Conservation (phyloP, 306 rosid species). For the Amphicarpaea edgeworthii region DNA sequence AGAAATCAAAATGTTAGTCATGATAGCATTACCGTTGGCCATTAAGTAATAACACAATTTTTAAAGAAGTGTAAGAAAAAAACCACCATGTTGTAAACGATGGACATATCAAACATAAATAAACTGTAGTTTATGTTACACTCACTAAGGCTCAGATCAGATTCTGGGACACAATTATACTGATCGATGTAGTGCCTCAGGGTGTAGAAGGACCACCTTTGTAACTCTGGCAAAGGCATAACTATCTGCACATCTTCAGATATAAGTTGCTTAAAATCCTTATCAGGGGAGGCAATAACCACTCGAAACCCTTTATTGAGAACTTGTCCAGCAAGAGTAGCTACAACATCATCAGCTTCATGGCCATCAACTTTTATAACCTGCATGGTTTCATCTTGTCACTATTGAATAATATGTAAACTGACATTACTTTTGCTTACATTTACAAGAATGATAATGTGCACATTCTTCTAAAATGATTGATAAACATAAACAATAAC, state of each 20-base stretch:
- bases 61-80: not conserved
- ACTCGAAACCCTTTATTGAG: slow-evolving; percentile 63
- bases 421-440: slow-evolving; percentile 4
- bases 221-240: slow-evolving; percentile 82
- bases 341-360: slow-evolving; percentile 97
- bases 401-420: slow-evolving; percentile 24
- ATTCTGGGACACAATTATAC: slow-evolving; percentile 82
- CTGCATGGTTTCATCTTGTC: slow-evolving; percentile 52
- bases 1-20: slow-evolving; percentile 37
- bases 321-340: slow-evolving; percentile 82
- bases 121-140: slow-evolving; percentile 34
- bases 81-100: not conserved
- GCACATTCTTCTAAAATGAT: slow-evolving; percentile 17
- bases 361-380: slow-evolving; percentile 74
- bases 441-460: slow-evolving; percentile 1
- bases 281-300: slow-evolving; percentile 96
- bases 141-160: slow-evolving; percentile 92
- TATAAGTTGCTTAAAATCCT: slow-evolving; percentile 95
- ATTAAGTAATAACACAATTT: slow-evolving; percentile 6
- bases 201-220: slow-evolving; percentile 95
- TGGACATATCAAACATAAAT: slow-evolving; percentile 28
- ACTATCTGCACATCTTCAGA: slow-evolving; percentile 92
- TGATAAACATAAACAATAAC: not conserved
- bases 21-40: slow-evolving; percentile 1
- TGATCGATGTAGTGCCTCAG: slow-evolving; percentile 77